A percentile compares a stretch with the other conserved stretches of the same genome.
Conservation (phyloP, 306 rosid genomes). For the Casuarina cunninghamiana region DNA sequence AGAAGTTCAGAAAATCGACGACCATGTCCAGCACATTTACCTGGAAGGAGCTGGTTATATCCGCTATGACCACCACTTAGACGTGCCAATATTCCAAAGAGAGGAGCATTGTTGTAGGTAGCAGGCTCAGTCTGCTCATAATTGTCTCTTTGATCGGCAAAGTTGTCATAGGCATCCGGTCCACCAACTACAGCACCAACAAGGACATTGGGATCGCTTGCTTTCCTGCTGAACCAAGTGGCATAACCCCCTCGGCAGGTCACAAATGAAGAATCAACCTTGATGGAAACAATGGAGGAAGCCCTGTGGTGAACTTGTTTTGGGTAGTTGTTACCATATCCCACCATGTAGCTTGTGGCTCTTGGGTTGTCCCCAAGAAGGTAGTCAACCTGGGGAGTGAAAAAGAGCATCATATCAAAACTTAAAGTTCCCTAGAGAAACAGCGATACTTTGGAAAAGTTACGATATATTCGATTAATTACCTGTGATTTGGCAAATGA, state of each 20-base stretch:
- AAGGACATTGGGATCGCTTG: conserved; percentile 78
- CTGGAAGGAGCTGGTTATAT: conserved; percentile 91
- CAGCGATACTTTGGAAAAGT: no score
- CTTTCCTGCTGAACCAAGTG: conserved; percentile 80
- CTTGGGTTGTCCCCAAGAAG: conserved; percentile 96
- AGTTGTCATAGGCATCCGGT: conserved; percentile 97
- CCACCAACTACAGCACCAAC: conserved; percentile 94
- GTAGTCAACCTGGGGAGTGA: conserved; percentile 70
- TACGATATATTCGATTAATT: not conserved
- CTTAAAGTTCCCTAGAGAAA: no score
- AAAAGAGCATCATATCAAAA: not conserved
- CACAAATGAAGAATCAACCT: conserved; percentile 72
- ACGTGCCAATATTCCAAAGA: conserved; percentile 81
- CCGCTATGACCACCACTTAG: conserved; percentile 61
- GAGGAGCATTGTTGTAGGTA: conserved; percentile 98
- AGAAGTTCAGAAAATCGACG: not conserved
- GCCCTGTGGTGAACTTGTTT: conserved; percentile 88
- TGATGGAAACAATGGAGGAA: conserved; percentile 87
- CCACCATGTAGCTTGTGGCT: conserved; percentile 94
- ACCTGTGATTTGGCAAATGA: conserved; percentile 85
- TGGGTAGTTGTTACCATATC: conserved; percentile 88
- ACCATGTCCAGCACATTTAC: conserved; percentile 34
- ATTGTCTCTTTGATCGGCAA: conserved; percentile 91
- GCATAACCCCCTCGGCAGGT: conserved; percentile 91
- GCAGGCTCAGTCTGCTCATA: conserved; percentile 99